Percentiles rank a stretch among this genome's conserved stretches.
These are phyloP conservation scores for Jacaranda mimosifolia DNA, from an alignment of 257 asterid species.

Conservation along the genomic window DNA sequence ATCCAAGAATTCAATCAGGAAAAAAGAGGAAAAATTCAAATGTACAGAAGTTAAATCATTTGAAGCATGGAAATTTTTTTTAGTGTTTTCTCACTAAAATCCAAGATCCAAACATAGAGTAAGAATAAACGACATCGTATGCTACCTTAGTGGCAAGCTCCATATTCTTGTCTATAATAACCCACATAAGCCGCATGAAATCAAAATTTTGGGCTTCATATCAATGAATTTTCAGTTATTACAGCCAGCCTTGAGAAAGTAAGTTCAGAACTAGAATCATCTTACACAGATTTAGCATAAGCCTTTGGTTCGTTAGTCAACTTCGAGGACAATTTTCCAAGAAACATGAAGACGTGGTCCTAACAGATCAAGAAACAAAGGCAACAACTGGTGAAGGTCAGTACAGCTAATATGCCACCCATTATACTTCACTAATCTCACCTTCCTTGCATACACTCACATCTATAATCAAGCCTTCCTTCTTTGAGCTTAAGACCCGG, in stretches of 20 bases:
- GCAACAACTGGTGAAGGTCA: constrained; percentile 24
- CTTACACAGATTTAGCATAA: too few relatives aligned
- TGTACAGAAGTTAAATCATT: too few relatives aligned
- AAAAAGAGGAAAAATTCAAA: too few relatives aligned
- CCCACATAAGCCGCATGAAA: neutral
- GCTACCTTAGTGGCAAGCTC: neutral
- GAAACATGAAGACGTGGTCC: constrained; percentile 22
- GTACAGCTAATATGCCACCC: neutral
- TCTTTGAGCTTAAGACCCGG: constrained; percentile 56
- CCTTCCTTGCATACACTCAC: constrained; percentile 84
- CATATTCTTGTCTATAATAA: neutral
- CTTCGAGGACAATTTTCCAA: neutral
- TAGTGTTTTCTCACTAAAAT: too few relatives aligned
- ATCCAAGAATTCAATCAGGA: neutral
- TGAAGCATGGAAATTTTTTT: too few relatives aligned
- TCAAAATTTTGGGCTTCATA: neutral
- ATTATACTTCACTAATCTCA: constrained; percentile 58
- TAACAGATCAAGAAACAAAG: constrained; percentile 41
- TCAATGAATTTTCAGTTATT: neutral
- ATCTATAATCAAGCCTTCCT: constrained; percentile 56
- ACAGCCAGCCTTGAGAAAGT: neutral
- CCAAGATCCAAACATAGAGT: too few relatives aligned
- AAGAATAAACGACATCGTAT: neutral
- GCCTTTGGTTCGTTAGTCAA: neutral
- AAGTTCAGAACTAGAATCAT: constrained; percentile 1